phyloP scores from a whole-genome alignment of 2,329 filamentous ascomycete species.

The Fusarium verticillioides region DNA sequence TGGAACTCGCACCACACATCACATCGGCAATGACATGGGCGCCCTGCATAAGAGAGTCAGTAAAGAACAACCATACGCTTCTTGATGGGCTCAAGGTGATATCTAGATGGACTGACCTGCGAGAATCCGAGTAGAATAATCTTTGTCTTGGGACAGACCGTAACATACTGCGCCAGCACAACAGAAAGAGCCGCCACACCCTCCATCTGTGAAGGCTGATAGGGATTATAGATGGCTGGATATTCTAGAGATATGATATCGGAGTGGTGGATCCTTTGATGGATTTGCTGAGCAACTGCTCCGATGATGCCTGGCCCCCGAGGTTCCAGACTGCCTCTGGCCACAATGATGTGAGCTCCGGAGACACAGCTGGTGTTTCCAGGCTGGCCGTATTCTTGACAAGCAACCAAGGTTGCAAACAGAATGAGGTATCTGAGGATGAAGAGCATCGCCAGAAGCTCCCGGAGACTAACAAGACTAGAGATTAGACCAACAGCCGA shows the following conservation, averaged over 20 bases:
- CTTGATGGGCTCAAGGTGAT: too few relatives aligned
- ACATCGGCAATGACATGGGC: constrained; percentile 39
- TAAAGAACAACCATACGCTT: too few relatives aligned
- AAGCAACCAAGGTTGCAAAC: background rate
- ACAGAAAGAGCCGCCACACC: constrained; percentile 23
- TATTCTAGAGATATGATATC: constrained; percentile 25
- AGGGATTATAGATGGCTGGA: constrained; percentile 30
- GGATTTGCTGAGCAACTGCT: constrained; percentile 25
- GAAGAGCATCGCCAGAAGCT: constrained; percentile 6
- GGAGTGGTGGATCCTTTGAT: constrained; percentile 15
- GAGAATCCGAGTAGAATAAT: constrained; percentile 38
- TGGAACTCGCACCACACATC: constrained; percentile 37
- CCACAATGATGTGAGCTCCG: constrained; percentile 36
- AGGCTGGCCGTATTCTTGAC: background rate
- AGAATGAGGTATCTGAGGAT: constrained; percentile 1
- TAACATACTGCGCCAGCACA: constrained; percentile 15
- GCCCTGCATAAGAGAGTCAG: constrained; percentile 4
- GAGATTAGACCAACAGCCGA: background rate
- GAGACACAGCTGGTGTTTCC: constrained; percentile 8
- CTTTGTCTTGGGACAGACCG: constrained; percentile 30
- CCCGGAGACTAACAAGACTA: background rate
- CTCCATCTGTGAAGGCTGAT: constrained; percentile 31
- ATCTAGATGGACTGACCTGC: too few relatives aligned
- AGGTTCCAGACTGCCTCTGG: constrained; percentile 36
- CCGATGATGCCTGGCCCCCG: constrained; percentile 38